These are phyloP conservation scores for Taiwanofungus camphoratus DNA, from an alignment of 1,284 basidiomycete genomes.

Conservation along the genomic window DNA sequence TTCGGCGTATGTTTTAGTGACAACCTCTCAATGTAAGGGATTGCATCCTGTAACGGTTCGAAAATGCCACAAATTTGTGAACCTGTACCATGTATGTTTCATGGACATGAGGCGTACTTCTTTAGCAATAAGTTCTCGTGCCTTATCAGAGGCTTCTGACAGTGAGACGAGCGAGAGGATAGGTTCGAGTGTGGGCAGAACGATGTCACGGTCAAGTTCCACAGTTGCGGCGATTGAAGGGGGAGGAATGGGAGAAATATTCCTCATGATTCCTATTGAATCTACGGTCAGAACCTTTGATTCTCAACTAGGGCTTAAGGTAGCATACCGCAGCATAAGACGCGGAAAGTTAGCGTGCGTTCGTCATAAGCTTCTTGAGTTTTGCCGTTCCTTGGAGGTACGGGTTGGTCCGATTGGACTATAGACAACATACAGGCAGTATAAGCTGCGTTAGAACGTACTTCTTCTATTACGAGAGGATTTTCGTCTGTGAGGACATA, in stretches of 20 bases:
- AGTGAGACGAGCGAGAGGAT: constrained; percentile 63
- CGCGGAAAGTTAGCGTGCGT: constrained; percentile 49
- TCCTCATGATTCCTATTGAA: constrained; percentile 63
- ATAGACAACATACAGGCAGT: constrained; percentile 71
- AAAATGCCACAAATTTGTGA: constrained; percentile 2
- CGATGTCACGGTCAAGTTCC: constrained; percentile 66
- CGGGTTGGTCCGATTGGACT: constrained; percentile 36
- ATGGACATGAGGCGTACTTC: constrained; percentile 46
- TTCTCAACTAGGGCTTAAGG: background rate
- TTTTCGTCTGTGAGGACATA: constrained; percentile 92
- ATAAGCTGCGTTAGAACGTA: constrained; percentile 59
- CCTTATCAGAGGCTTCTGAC: constrained; percentile 42
- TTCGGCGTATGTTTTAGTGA: constrained; percentile 58
- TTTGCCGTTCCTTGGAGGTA: constrained; percentile 35
- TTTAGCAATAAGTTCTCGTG: constrained; percentile 48
- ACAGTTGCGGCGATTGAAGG: constrained; percentile 55
- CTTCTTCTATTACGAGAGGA: constrained; percentile 52
- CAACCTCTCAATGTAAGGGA: constrained; percentile 50
- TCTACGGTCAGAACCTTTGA: background rate
- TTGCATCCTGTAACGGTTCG: constrained; percentile 32
- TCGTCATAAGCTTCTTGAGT: constrained; percentile 41
- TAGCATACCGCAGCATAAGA: constrained; percentile 65
- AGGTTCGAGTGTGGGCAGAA: constrained; percentile 70
- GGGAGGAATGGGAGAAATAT: constrained; percentile 67
- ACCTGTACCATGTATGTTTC: no score